Conservation (phyloP, 1,139 yeast genomes). For the Scheffersomyces segobiensis region DNA sequence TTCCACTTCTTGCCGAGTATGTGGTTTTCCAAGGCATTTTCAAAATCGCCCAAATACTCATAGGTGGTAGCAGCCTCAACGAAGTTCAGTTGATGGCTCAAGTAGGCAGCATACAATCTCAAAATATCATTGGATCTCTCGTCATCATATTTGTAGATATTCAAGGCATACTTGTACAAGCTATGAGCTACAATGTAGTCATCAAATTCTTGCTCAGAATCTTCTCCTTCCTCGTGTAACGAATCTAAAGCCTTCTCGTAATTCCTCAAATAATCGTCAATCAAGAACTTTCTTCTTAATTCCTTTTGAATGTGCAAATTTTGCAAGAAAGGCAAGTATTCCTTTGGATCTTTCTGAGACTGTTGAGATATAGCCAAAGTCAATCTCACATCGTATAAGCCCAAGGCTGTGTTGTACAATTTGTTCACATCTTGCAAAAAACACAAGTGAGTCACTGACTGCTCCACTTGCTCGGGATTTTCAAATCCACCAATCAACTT, state of each 20-base stretch:
- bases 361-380: slow-evolving; percentile 89
- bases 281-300: slow-evolving; percentile 67
- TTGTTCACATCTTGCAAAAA: slow-evolving; percentile 88
- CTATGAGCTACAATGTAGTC: slow-evolving; percentile 72
- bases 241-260: slow-evolving; percentile 68
- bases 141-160: slow-evolving; percentile 59
- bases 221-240: slow-evolving; percentile 53
- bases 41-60: slow-evolving; percentile 62
- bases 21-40: slow-evolving; percentile 69
- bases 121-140: slow-evolving; percentile 57
- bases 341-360: slow-evolving; percentile 97
- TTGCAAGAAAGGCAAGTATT: slow-evolving; percentile 89
- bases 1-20: slow-evolving; percentile 76
- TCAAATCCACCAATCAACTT: slow-evolving; percentile 53
- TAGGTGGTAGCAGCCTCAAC: slow-evolving; percentile 75
- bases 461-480: slow-evolving; percentile 54
- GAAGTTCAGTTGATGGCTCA: slow-evolving; percentile 56
- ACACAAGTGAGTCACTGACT: slow-evolving; percentile 76
- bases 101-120: slow-evolving; percentile 59
- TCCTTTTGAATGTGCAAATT: slow-evolving; percentile 68
- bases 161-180: slow-evolving; percentile 71
- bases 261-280: slow-evolving; percentile 76
- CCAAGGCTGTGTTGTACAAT: slow-evolving; percentile 76
- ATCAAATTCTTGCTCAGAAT: slow-evolving; percentile 59
- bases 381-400: slow-evolving; percentile 78